These are phyloP conservation scores for Yamagishiella unicocca DNA, from an alignment of 139 green algal species.

Conservation along the genomic window DNA sequence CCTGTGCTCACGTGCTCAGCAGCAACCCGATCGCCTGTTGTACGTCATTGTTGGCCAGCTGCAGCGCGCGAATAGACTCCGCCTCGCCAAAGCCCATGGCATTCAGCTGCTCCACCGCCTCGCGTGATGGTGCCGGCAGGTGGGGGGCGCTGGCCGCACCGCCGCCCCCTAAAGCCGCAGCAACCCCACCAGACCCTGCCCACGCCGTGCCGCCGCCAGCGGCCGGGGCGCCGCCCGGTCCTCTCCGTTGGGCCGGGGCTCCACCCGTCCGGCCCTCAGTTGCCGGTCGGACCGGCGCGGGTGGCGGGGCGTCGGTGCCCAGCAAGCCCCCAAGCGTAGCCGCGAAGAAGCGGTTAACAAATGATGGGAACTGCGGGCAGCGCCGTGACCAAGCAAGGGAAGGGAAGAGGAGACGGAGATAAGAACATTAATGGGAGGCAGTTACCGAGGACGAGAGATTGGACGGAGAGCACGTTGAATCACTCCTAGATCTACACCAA, in stretches of 20 bases:
- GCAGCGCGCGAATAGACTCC: conserved; percentile 58
- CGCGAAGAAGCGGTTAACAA: conserved; percentile 15
- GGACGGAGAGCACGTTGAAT: too few relatives aligned
- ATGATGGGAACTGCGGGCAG: conserved; percentile 25
- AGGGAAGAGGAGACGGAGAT: not conserved
- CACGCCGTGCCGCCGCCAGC: not conserved
- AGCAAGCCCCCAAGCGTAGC: conserved; percentile 22
- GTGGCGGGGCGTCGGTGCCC: not conserved
- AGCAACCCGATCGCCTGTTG: conserved; percentile 67
- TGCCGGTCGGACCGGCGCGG: too few relatives aligned
- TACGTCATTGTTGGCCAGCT: conserved; percentile 70
- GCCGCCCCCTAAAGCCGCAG: not conserved
- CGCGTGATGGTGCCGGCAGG: conserved; percentile 54
- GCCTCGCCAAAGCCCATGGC: conserved; percentile 74
- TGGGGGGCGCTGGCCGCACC: not conserved
- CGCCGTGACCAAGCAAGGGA: not conserved
- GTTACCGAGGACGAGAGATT: too few relatives aligned
- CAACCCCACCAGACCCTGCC: not conserved
- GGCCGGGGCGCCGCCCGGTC: not conserved
- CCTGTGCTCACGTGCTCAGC: conserved; percentile 39
- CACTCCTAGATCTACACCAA: too few relatives aligned
- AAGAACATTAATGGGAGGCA: not conserved
- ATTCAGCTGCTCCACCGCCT: conserved; percentile 75
- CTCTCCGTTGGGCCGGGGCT: too few relatives aligned
- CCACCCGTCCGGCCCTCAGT: too few relatives aligned